Conservation (phyloP, 495 filamentous ascomycete genomes). For the Pseudomonodictys pantanalensis region DNA sequence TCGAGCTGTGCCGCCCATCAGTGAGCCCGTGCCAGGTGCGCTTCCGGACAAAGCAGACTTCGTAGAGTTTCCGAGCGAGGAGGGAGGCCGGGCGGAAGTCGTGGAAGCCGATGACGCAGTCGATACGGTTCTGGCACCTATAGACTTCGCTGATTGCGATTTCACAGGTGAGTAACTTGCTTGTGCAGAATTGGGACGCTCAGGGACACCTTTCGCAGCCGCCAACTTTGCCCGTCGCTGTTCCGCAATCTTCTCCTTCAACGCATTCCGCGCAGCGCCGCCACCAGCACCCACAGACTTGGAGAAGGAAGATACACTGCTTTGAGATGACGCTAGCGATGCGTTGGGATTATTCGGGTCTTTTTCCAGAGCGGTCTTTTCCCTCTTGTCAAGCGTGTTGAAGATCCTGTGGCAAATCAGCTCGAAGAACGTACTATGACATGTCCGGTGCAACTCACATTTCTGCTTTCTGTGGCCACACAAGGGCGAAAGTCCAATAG, state of each 20-base stretch:
- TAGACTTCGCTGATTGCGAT: constrained; percentile 43
- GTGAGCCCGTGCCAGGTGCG: constrained; percentile 41
- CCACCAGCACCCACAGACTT: constrained; percentile 46
- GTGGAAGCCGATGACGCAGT: constrained; percentile 33
- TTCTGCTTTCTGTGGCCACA: constrained; percentile 78
- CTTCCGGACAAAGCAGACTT: constrained; percentile 27
- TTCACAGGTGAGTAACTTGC: constrained; percentile 57
- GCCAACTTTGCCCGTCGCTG: constrained; percentile 66
- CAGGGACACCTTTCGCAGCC: constrained; percentile 57
- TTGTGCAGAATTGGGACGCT: constrained; percentile 75
- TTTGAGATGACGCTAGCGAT: constrained; percentile 35
- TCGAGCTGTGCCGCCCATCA: constrained; percentile 60
- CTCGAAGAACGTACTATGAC: neutral
- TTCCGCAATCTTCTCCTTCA: constrained; percentile 78
- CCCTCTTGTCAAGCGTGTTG: constrained; percentile 67
- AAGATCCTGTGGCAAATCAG: constrained; percentile 60
- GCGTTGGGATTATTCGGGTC: constrained; percentile 76
- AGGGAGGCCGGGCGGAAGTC: constrained; percentile 25
- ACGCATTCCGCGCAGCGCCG: constrained; percentile 53
- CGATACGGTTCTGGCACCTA: constrained; percentile 30
- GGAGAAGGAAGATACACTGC: constrained; percentile 45
- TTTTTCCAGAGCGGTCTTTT: constrained; percentile 71
- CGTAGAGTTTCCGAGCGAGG: constrained; percentile 25
- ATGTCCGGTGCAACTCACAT: constrained; percentile 59
- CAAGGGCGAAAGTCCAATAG: constrained; percentile 74